These are phyloP conservation scores for Glonium stellatum DNA, from an alignment of 495 filamentous ascomycete species.

Conservation along the genomic window DNA sequence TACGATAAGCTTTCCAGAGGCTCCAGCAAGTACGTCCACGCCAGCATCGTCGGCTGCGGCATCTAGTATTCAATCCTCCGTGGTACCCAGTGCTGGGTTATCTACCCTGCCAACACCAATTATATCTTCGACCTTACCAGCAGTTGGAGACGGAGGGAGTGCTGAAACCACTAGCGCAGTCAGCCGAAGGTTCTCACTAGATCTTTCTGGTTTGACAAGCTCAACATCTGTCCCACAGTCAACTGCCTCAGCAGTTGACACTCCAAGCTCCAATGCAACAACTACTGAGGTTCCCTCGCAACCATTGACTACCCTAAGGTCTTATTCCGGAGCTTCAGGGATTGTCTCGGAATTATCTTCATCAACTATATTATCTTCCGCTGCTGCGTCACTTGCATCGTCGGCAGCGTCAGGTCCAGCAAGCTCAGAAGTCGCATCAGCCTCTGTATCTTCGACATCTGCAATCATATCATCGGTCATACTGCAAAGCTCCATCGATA, in stretches of 20 bases:
- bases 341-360: neutral
- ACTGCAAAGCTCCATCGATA: neutral
- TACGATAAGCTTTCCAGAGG: neutral
- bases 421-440: neutral
- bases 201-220: neutral
- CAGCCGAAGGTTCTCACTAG: neutral
- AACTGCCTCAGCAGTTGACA: neutral
- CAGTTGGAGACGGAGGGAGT: neutral
- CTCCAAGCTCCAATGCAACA: neutral
- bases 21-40: neutral
- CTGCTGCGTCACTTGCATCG: neutral
- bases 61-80: neutral
- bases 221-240: neutral
- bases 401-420: neutral
- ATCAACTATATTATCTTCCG: neutral
- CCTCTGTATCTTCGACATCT: neutral
- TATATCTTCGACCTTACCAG: neutral
- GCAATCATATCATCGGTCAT: neutral
- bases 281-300: neutral
- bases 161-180: neutral
- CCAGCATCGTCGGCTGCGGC: neutral
- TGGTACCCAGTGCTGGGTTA: neutral
- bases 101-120: neutral
- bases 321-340: neutral
- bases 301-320: neutral